phyloP scores from a whole-genome alignment of 2,329 filamentous ascomycete genomes.

The Rugonectria rugulosa region DNA sequence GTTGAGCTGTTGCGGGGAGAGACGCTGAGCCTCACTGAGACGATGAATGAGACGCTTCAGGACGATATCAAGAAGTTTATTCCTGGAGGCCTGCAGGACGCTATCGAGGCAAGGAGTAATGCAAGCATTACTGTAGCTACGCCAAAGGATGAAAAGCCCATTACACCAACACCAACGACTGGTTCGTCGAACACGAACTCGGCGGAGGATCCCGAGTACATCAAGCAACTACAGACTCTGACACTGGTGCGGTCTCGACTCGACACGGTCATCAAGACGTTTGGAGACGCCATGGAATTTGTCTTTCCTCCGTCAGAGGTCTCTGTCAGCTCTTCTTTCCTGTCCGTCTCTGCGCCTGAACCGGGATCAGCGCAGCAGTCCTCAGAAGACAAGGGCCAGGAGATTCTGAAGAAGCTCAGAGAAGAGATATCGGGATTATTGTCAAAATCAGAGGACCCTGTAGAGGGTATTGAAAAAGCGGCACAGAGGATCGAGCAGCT shows the following conservation, averaged over 20 bases:
- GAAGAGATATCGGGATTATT: slow-evolving; percentile 77
- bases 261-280: slow-evolving; percentile 87
- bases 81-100: slow-evolving; percentile 56
- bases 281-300: slow-evolving; percentile 96
- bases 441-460: slow-evolving; percentile 61
- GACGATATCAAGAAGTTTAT: slow-evolving; percentile 78
- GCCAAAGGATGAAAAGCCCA: slow-evolving; percentile 28
- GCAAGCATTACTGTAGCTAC: slow-evolving; percentile 9
- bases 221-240: slow-evolving; percentile 82
- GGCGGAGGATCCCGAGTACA: slow-evolving; percentile 67
- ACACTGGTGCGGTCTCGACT: slow-evolving; percentile 84
- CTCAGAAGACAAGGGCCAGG: slow-evolving; percentile 86
- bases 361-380: slow-evolving; percentile 68
- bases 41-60: slow-evolving; percentile 74
- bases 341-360: slow-evolving; percentile 89
- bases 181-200: slow-evolving; percentile 13
- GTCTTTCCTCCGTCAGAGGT: slow-evolving; percentile 88
- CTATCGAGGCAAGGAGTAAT: slow-evolving; percentile 36
- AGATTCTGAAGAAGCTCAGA: slow-evolving; percentile 74
- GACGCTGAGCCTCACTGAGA: slow-evolving; percentile 80
- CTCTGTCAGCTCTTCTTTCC: slow-evolving; percentile 82
- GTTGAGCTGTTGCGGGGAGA: slow-evolving; percentile 94
- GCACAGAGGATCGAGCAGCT: slow-evolving; percentile 78
- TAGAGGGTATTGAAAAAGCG: slow-evolving; percentile 77
- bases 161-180: slow-evolving; percentile 34